Percentiles rank a stretch among this genome's conserved stretches.
These are phyloP conservation scores for Colletotrichum cordylinicola DNA, from an alignment of 2,329 filamentous ascomycete genomes.

Conservation along the genomic window DNA sequence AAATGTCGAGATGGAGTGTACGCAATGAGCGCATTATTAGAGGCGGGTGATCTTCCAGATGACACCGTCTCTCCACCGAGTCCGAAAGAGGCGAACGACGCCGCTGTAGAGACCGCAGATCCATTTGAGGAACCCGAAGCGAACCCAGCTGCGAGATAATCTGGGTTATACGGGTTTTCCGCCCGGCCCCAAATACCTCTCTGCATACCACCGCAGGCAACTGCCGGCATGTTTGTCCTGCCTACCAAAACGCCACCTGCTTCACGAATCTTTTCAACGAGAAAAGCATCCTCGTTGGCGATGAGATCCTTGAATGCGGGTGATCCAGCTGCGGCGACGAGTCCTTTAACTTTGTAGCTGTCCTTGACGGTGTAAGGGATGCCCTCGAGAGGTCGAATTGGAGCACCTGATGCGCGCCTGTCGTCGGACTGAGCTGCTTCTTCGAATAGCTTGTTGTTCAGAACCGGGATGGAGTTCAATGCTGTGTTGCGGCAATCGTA, in stretches of 20 bases:
- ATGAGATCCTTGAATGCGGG: conserved; percentile 56
- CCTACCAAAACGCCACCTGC: conserved; percentile 59
- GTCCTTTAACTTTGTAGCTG: conserved; percentile 57
- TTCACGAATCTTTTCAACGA: conserved; percentile 50
- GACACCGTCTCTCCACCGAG: neutral
- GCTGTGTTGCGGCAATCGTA: conserved; percentile 28
- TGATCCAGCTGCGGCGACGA: conserved; percentile 59
- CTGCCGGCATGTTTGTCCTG: conserved; percentile 62
- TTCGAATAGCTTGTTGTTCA: conserved; percentile 28
- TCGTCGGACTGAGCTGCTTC: conserved; percentile 33
- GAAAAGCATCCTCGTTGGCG: conserved; percentile 57
- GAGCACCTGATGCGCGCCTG: conserved; percentile 21
- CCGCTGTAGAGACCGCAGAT: conserved; percentile 50
- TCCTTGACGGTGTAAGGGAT: conserved; percentile 66
- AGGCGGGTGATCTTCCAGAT: neutral
- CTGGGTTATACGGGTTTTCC: conserved; percentile 56
- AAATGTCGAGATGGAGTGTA: conserved; percentile 35
- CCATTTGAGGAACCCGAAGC: conserved; percentile 61
- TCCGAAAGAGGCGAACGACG: conserved; percentile 39
- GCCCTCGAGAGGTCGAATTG: conserved; percentile 48
- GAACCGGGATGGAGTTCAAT: conserved; percentile 31
- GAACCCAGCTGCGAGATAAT: conserved; percentile 57
- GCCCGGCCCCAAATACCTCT: conserved; percentile 57
- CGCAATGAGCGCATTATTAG: neutral
- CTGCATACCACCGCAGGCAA: conserved; percentile 62